Conservation (phyloP, 352 stramenopile genomes). For the Chrysophaeum taylorii region DNA sequence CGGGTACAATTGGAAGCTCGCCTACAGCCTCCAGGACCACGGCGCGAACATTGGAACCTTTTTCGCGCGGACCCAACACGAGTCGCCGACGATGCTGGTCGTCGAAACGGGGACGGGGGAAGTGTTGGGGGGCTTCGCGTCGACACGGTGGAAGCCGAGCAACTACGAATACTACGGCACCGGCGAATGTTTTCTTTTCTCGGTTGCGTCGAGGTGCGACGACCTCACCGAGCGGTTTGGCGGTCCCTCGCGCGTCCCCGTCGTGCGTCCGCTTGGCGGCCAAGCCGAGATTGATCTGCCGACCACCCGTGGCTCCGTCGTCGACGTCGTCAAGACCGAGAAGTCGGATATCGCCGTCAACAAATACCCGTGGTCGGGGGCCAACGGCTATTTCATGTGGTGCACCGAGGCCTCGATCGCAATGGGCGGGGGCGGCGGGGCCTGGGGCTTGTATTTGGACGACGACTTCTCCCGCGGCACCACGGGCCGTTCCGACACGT, state of each 20-base stretch:
- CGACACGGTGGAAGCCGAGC: background rate
- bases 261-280: conserved; percentile 23
- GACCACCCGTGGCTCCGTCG: background rate
- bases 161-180: conserved; percentile 72
- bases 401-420: conserved; percentile 70
- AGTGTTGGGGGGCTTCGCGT: background rate
- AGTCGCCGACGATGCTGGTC: background rate
- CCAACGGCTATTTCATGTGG: conserved; percentile 74
- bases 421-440: conserved; percentile 61
- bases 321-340: background rate
- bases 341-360: background rate
- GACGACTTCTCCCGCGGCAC: conserved; percentile 59
- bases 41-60: background rate
- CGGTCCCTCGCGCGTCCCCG: conserved; percentile 65
- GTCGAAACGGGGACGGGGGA: background rate
- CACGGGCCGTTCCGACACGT: conserved; percentile 65
- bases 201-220: conserved; percentile 47
- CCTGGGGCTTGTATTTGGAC: conserved; percentile 69
- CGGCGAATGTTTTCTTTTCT: conserved; percentile 65
- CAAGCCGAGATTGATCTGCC: background rate
- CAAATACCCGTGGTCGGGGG: conserved; percentile 26
- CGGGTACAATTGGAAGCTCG: conserved; percentile 60
- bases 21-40: conserved; percentile 33
- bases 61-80: background rate
- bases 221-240: too few relatives aligned